These are phyloP conservation scores for Amphichorda felina DNA, from an alignment of 2,329 filamentous ascomycete genomes.

Conservation along the genomic window DNA sequence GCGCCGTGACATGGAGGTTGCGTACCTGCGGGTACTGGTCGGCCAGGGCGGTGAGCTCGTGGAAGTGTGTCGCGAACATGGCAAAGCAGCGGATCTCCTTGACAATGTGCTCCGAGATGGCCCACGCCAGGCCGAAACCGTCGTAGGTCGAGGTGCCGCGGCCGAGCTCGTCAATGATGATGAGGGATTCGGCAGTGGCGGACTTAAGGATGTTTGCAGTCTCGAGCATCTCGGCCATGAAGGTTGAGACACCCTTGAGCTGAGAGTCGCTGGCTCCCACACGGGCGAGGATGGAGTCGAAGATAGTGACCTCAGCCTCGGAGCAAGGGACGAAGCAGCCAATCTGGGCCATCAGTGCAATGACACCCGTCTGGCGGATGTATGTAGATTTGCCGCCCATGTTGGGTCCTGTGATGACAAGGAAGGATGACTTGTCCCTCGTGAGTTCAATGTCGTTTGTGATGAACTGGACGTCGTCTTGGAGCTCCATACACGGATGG, in stretches of 20 bases:
- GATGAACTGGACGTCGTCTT: constrained; percentile 97
- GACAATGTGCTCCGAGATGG: constrained; percentile 94
- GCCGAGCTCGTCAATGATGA: constrained; percentile 96
- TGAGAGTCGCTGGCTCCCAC: constrained; percentile 95
- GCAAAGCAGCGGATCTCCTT: constrained; percentile 90
- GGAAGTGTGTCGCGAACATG: constrained; percentile 96
- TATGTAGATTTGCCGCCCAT: constrained; percentile 99
- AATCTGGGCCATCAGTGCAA: constrained; percentile 93
- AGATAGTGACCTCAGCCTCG: constrained; percentile 85
- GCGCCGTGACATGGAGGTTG: constrained; percentile 92
- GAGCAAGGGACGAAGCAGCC: constrained; percentile 92
- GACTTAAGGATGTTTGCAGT: constrained; percentile 98
- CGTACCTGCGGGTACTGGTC: constrained; percentile 79
- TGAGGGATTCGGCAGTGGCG: constrained; percentile 85
- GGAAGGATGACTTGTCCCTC: constrained; percentile 71
- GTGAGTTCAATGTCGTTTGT: constrained; percentile 86
- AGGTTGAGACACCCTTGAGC: constrained; percentile 94
- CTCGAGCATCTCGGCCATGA: constrained; percentile 99
- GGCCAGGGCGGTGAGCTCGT: constrained; percentile 85
- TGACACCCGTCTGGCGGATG: constrained; percentile 93
- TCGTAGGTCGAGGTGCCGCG: constrained; percentile 97
- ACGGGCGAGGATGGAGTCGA: constrained; percentile 91
- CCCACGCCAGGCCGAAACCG: constrained; percentile 97
- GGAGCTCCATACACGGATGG: constrained; percentile 96
- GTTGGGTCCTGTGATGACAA: constrained; percentile 95